Base-by-base conservation (phyloP, 192 early-diverging fungal species). In the Backusella circina region DNA sequence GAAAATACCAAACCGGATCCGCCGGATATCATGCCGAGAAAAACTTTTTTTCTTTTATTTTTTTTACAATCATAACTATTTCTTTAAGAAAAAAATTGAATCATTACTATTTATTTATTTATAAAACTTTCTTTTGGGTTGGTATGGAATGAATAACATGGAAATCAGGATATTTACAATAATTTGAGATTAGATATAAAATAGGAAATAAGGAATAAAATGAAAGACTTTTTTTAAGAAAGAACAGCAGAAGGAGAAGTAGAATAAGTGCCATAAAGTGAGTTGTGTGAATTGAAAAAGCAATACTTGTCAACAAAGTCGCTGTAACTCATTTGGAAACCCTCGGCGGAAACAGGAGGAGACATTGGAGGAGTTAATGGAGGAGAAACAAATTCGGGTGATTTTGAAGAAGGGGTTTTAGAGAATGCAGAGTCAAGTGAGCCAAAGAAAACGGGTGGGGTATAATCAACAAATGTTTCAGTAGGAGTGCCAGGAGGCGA, bases 301-400 rank as follows among this genome's bases (percentile, higher is more conserved):
- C 87, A 88, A 77, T 88, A 88, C 72, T 84, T 84, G 64, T 86
- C 81, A n/a, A 88, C 86, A 39, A 88, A 71, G 54, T 85, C 86
- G 75, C 54, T 64, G 18, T 65, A 57, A 23, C 37, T 65, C 67
- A 76, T 70, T 41, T 70, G 69, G 39, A 39, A 69, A 10, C 67
- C 67, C 23, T 69, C 67, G 35, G 67, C 67, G 21, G 67, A 69
- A 26, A 37, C 23, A 28, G 67, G 67, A 26, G 33, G 67, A 69
- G 67, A n/a, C 28, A 67, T 21, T 7, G 18, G 31, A 67, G 65
- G 54, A 12, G 54, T 0, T 4, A 23, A 12, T 67, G 28, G 65
- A 35, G 33, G 28, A 67, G 65, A 35, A 32, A 67, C 33, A 67
- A n/a, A 13, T 67, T 67, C 65, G 65, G 65, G 7, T 67, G 33